Evolutionary conservation across 2,329 filamentous ascomycete species (phyloP), one percentile per base, ranked within the genome.

Genomic region (Fusarium neocosmosporiellum): DNA sequence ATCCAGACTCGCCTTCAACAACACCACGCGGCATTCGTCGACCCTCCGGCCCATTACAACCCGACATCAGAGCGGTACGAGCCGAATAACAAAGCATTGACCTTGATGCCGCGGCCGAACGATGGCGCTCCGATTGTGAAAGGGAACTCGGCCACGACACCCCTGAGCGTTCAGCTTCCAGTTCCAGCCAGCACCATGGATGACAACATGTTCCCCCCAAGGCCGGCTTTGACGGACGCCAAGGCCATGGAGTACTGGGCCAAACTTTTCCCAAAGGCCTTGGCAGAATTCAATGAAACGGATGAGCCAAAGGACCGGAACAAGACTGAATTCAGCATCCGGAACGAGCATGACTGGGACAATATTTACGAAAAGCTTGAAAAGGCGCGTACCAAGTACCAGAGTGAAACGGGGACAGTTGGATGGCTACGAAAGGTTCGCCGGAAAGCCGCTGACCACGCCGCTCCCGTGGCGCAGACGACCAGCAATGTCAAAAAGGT

Each of bases 181-280:
- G 27, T 29, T 8, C 27, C 27, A 29, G 2, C 27, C 27, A 29
- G 27, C 5, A 29, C 27, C 27, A 29, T 29, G 27, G 27, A 29
- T 39, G 36, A 16, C 16, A 39, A 39, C 10, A 39, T 16, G 18
- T 48, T n/a, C 29, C 39, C 29, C 27, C 33, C 58, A 11, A 62
- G 46, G 22, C 59, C 46, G 22, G 22, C 33, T 16, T 62, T n/a
- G 46, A 54, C 29, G 20, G 46, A 54, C 18, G 54, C 31, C 18
- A 31, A 24, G 8, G 59, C 46, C 16, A 63, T 63, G 60, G 24
- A 41, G n/a, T 63, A 41, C 22, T 63, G 60, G 60, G 27, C 41
- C 14, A 5, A 13, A 3, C 55, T 63, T 14, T 63, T 63, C n/a
- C 46, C 22, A 4, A 36, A 63, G n/a, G 60, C 60, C 2, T n/a